Evolutionary conservation across 73 alveolate species (phyloP), one percentile per base, ranked within the genome.

Genomic region (Paramecium pentaurelia): DNA sequence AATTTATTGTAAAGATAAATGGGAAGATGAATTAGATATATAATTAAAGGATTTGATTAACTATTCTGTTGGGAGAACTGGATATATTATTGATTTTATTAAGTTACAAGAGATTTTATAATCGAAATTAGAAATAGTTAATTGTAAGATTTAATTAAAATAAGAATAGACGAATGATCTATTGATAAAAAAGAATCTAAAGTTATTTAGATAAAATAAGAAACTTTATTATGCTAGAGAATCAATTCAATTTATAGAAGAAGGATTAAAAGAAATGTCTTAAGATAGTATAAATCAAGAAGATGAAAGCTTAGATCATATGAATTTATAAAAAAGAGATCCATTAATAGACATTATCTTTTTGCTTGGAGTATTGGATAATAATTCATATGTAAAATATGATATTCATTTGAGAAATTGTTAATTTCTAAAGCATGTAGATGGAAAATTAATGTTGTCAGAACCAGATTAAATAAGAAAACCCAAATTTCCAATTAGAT

Each of bases 11-110:
- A 75, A 75, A 38, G 12, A 75, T 38, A 75, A 22, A 32, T 75
- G 88, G 88, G 49, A 27, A 14, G 88, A 75, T 75, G 58, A 75
- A 18, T 32, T 75, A 16, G 68, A 40, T 32, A 14, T 75, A 0
- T 16, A 75, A 32, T 75, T 75, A 10, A 37, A 34, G 36, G 88
- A 75, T 1, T 37, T 75, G 37, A 75, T 75, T 8, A 40, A 37
- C 25, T 75, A 37, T 75, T 32, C 42, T n/a, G 40, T 75, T 14
- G 88, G 88, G 0, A 75, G 88, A 75, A 75, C 64, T 37, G 88
- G 88, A 37, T 75, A 75, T 36, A 75, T 75, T 9, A 32, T 75
- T 16, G 88, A 75, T 75, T 37, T 37, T 5, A 34, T 75, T 14
- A 75, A 36, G 32, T 40, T 75, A 20, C 3, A 75, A 40, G 88